Conservation (phyloP, 202 grass and related monocot genomes). For the Bolboschoenoplectus hybrid region DNA sequence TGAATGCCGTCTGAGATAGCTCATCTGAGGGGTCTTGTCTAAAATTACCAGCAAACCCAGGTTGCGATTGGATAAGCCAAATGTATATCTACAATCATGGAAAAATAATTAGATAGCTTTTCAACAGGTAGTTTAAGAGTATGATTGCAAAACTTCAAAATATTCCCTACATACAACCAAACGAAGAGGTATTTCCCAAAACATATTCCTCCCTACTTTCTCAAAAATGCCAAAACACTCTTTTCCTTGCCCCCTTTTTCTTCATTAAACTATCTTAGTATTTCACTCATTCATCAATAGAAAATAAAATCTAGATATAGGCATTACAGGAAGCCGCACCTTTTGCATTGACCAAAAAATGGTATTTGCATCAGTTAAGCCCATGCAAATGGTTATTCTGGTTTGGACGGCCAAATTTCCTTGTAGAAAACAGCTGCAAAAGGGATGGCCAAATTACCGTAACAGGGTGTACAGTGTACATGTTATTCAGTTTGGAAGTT, state of each 20-base stretch:
- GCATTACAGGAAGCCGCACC: background rate
- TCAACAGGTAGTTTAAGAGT: background rate
- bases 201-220: background rate
- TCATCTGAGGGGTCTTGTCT: slow-evolving; percentile 70
- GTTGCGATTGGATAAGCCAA: slow-evolving; percentile 67
- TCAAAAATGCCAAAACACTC: background rate
- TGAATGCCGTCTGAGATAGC: slow-evolving; percentile 28
- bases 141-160: slow-evolving; percentile 14
- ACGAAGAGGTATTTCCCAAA: background rate
- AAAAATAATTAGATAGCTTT: slow-evolving; percentile 17
- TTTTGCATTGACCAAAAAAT: no score
- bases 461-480: background rate
- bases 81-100: slow-evolving; percentile 60
- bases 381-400: no score
- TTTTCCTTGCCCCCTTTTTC: no score
- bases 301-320: background rate
- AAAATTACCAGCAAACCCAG: slow-evolving; percentile 77
- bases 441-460: background rate
- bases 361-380: no score
- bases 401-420: background rate
- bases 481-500: background rate
- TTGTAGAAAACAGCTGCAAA: background rate
- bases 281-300: background rate
- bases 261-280: background rate
- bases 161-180: background rate